Percentiles rank a stretch among this genome's conserved stretches.
Evolutionary conservation across 495 filamentous ascomycete genomes (phyloP).

Genomic region (Rhypophila decipiens): DNA sequence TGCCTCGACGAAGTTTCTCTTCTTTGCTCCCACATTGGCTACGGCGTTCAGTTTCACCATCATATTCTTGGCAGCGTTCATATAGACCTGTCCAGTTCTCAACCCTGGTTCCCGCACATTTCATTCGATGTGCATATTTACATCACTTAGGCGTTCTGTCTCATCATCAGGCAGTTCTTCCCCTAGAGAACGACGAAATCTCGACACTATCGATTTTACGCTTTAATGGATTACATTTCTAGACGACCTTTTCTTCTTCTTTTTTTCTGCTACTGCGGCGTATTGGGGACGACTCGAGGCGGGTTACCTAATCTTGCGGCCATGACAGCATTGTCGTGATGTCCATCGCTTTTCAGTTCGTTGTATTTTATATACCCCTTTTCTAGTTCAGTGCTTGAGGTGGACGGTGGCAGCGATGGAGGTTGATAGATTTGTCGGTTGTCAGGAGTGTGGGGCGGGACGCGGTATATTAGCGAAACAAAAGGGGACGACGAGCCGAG

Average conservation of each 20-base stretch:
- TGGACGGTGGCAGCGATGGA: no score
- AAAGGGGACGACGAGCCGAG: no score
- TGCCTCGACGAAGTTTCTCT: constrained; percentile 23
- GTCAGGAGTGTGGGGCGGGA: no score
- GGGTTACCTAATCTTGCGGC: neutral
- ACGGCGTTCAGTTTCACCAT: constrained; percentile 29
- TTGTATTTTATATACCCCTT: constrained; percentile 33
- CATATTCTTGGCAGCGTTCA: constrained; percentile 11
- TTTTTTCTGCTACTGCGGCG: neutral
- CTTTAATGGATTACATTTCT: neutral
- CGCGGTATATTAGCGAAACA: no score
- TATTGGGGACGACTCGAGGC: neutral
- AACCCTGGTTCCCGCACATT: neutral
- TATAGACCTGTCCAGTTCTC: constrained; percentile 1
- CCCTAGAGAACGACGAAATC: no score
- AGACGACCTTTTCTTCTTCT: neutral
- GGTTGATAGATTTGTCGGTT: no score
- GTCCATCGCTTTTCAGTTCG: constrained; percentile 32
- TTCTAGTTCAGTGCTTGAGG: no score
- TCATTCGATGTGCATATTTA: neutral
- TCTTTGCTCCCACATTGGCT: constrained; percentile 32
- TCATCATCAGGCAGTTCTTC: no score
- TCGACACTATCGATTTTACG: no score
- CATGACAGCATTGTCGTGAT: neutral
- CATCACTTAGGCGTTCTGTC: neutral